These are phyloP conservation scores for Aspergillus sp. DNA, from an alignment of 2,329 filamentous ascomycete genomes.

Conservation along the genomic window DNA sequence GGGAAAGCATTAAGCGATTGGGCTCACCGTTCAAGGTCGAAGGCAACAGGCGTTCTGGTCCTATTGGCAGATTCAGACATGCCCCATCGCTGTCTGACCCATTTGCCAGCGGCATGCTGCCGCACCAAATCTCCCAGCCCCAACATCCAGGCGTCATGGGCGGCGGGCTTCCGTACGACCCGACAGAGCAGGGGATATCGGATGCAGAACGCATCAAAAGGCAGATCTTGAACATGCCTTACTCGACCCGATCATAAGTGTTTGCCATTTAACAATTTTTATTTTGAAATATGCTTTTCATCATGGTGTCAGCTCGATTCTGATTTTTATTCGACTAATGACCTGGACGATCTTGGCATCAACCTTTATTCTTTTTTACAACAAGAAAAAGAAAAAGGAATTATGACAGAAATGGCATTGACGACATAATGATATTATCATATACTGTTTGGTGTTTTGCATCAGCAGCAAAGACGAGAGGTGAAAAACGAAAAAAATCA, in stretches of 20 bases:
- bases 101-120: slow-evolving; percentile 18
- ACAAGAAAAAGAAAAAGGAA: slow-evolving; percentile 4
- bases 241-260: slow-evolving; percentile 19
- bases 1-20: slow-evolving; percentile 41
- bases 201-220: slow-evolving; percentile 36
- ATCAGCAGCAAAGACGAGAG: not conserved
- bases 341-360: slow-evolving; percentile 20
- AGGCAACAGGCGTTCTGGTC: slow-evolving; percentile 26
- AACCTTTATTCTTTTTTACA: slow-evolving; percentile 9
- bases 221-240: slow-evolving; percentile 34
- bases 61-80: slow-evolving; percentile 30
- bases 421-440: slow-evolving; percentile 1
- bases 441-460: too few relatives aligned
- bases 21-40: slow-evolving; percentile 46
- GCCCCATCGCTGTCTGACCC: slow-evolving; percentile 41
- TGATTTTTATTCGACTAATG: slow-evolving; percentile 21
- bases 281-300: slow-evolving; percentile 6
- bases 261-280: slow-evolving; percentile 6
- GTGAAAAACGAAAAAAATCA: slow-evolving; percentile 8
- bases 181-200: slow-evolving; percentile 30
- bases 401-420: slow-evolving; percentile 31
- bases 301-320: slow-evolving; percentile 17
- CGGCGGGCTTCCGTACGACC: slow-evolving; percentile 22
- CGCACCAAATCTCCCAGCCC: slow-evolving; percentile 4
- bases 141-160: slow-evolving; percentile 10